Evolutionary conservation across 345 rosid species (phyloP), one percentile per base, ranked within the genome.

Genomic region (Moricandia arvensis): DNA sequence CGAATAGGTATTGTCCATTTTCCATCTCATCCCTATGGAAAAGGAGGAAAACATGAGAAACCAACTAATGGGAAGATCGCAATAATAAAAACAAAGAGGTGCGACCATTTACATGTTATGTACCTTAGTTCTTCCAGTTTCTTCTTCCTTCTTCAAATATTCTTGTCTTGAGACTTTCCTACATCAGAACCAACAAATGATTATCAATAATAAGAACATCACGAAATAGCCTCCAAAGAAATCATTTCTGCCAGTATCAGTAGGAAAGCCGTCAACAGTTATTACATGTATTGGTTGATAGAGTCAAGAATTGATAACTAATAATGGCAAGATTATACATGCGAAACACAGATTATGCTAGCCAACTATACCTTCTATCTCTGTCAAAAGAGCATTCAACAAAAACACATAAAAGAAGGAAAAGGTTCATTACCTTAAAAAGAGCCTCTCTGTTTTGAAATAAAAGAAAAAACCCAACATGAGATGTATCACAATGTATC

Each of bases 111-210:
- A 41, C 45, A 31, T 58, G 59, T 73, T 38, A 51, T 47, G 33
- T 84, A 93, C 97, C 88, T 86, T 68, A 93, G 83, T 83, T 93
- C 98, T 59, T 93, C 98, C 82, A 93, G 80, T 82, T 93, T 93
- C 85, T 93, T 93, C 77, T 91, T 97, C 87, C 81, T 91, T 90
- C 86, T 93, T 93, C 43, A 93, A 79, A 82, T 93, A 93, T 71
- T 91, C 97, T 80, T 73, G 94, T 79, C 98, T 84, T 70, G 98
- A 93, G 69, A 91, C 83, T 79, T 93, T 88, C 74, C 98, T 93
- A 87, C 47, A 78, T 59, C 17, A 72, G 47, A 67, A 16, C 68
- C 70, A 8, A 34, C 71, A 68, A 51, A 81, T 68, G 58, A 77
- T 49, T 1, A 41, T 71, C 24, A 59, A 65, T 35, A 65, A 58